Base-by-base conservation (phyloP, 768 basidiomycete genomes). In the Goffeauzyma gilvescens region DNA sequence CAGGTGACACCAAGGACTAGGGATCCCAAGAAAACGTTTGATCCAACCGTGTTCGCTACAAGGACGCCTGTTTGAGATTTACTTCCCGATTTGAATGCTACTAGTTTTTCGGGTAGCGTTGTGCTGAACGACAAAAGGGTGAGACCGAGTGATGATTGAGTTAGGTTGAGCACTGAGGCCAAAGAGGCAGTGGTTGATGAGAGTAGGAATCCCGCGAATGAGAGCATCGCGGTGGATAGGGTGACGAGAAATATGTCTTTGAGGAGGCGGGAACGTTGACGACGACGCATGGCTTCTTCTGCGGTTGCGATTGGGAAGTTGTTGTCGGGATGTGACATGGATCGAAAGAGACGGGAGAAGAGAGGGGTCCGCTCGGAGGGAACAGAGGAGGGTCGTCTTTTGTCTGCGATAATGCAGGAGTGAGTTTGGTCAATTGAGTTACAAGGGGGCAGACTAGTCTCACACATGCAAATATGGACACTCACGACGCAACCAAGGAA, bases 31-130 rank as follows among this genome's bases (percentile, higher is more conserved):
- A 55, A 54, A 20, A 54, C 45, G 35, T 51, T 51, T 31, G 40
- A 43, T 9, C 52, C 52, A 13, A 51, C 52, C 14, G 50, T 51
- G 26, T 48, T 55, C 2, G 54, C 54, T 37, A 50, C 23, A 36
- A 56, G 20, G 30, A 56, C 45, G 18, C 46, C 50, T 6, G 41
- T 26, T 10, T 56, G 53, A 18, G 39, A 41, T 22, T 51, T 45
- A 4, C 23, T 32, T 0, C 48, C 55, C 24, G 23, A 27, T 39
- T 46, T 51, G 48, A 45, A 43, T 3, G 55, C 52, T 6, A 56
- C 49, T 26, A 56, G 45, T 31, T 56, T 56, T 33, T 56, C 55
- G 2, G 55, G 55, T 1, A 56, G 32, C 18, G 55, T 56, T 14
- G 55, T 56, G 8, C 48, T 49, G 34, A 56, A 42, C 24, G 41